Evolutionary conservation across 129 eudicot genomes (phyloP).

Genomic region (Arctium lappa): DNA sequence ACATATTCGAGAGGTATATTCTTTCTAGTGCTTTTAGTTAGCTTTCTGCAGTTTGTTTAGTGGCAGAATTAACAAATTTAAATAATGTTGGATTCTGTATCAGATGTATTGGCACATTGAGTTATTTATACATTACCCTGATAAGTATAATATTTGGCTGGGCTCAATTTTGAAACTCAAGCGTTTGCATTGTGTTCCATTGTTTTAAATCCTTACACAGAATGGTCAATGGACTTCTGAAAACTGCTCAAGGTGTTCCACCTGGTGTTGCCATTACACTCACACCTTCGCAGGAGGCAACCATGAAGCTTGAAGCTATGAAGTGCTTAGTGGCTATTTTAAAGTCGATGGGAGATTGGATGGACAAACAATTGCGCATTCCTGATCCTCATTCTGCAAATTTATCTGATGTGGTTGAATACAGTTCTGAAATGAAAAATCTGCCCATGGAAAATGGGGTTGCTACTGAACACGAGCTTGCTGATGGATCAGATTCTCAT

Average conservation of each 20-base stretch:
- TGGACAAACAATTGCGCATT: constrained; percentile 87
- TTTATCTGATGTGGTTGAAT: constrained; percentile 53
- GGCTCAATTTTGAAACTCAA: not conserved
- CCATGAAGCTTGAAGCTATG: constrained; percentile 94
- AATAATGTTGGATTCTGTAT: not conserved
- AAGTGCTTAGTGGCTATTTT: constrained; percentile 82
- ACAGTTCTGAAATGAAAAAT: constrained; percentile 52
- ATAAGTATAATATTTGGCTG: not conserved
- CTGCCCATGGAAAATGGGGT: constrained; percentile 53
- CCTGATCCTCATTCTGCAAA: constrained; percentile 74
- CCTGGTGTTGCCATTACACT: constrained; percentile 83
- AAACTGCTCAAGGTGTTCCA: constrained; percentile 98
- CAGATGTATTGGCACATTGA: not conserved
- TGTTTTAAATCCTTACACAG: constrained; percentile 34
- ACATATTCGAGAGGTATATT: constrained; percentile 93
- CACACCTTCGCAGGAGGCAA: constrained; percentile 85
- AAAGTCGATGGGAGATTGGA: constrained; percentile 99
- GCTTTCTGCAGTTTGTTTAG: not conserved
- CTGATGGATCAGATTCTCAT: constrained; percentile 80
- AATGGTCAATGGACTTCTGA: constrained; percentile 95
- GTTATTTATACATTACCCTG: not conserved
- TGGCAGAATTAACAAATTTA: not conserved
- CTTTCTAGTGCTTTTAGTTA: not conserved
- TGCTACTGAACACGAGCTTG: constrained; percentile 42
- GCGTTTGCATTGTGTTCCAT: not conserved